Base-by-base conservation (phyloP, 2,329 filamentous ascomycete genomes). In the Cordyceps cicadae region DNA sequence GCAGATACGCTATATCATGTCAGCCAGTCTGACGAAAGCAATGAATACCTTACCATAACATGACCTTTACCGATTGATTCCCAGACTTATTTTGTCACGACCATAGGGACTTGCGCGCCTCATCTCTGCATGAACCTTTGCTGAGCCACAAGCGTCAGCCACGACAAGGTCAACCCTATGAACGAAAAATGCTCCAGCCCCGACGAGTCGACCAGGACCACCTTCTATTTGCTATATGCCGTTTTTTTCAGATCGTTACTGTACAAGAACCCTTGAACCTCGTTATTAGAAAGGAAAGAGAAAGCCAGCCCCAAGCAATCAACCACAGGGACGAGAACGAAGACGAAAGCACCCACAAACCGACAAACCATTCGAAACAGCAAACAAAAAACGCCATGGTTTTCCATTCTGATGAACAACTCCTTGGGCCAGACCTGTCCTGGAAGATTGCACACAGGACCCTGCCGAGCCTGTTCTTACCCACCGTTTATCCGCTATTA, bases 401-500 rank as follows among this genome's bases (percentile, higher is more conserved):
- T 14, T 15, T 46, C 19, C 21, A 43, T 51, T 49, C 26, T 26
- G 7, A 32, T 51, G 37, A 48, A 21, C 48, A 48, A 21, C 43
- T 41, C 51, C 24, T 29, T 4, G 17, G 6, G 15, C 21, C 34
- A 26, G 9, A 19, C 21, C 15, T 46, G 8, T n/a, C 37, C 12
- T 11, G 19, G 45, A 45, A 59, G 24, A 52, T 52, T 52, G 48
- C 45, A 34, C n/a, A 52, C 56, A 34, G 17, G 2, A 32, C n/a
- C 14, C 24, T 45, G 11, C 17, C 26, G 11, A 8, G 26, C 26
- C 57, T n/a, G 46, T 69, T 66, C 79, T 69, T 76, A 77, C 80
- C 80, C 24, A 4, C 24, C 24, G 24, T 24, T 24, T 24, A 4
- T 4, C 24, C 3, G 24, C 24, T 24, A 79, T 69, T 76, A 77